Evolutionary conservation across 108 stramenopile genomes (phyloP), one percentile per base, ranked within the genome.

Genomic region (Aurantiochytrium sp.): DNA sequence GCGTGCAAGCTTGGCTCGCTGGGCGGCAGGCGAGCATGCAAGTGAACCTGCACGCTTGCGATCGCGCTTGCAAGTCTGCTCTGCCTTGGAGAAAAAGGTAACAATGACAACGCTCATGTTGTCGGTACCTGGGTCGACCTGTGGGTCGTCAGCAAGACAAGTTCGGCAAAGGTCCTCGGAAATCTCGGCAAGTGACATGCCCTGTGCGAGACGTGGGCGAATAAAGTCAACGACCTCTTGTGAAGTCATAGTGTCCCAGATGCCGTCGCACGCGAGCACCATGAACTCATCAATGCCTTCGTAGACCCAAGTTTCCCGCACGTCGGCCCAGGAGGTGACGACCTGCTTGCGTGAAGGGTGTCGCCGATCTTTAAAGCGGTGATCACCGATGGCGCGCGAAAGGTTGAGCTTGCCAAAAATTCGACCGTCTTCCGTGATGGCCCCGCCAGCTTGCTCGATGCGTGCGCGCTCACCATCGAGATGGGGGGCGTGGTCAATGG

Each of bases 341-440:
- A 96, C 96, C 93, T 98, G 97, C 59, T 94, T 93, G 45, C 93
- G 92, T 60, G 98, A 88, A 35, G 83, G 89, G 59, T 90, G 51
- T 28, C n/a, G 43, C 12, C 87, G 89, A 87, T 95, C 95, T 91
- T 98, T 98, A n/a, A 55, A 89, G 60, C 93, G 93, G 72, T 92
- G 91, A 91, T 99, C 99, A 29, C 99, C 99, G 90, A 98, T 97
- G 47, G 97, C 96, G 19, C 99, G 95, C 4, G 97, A 96, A 28
- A 99, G 89, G 69, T 97, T 98, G 53, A 99, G 92, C 90, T 98
- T 97, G 23, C 99, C 98, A 92, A 98, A 98, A 58, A 99, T 96
- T 58, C 99, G 94, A 25, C 98, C 98, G 87, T 90, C 88, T 21
- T 91, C 91, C 6, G 35, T 28, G 18, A 97, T 93, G 35, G 73